Percentiles rank a stretch among this genome's conserved stretches.
Conservation (phyloP, 306 rosid species). For the Styphnolobium japonicum region DNA sequence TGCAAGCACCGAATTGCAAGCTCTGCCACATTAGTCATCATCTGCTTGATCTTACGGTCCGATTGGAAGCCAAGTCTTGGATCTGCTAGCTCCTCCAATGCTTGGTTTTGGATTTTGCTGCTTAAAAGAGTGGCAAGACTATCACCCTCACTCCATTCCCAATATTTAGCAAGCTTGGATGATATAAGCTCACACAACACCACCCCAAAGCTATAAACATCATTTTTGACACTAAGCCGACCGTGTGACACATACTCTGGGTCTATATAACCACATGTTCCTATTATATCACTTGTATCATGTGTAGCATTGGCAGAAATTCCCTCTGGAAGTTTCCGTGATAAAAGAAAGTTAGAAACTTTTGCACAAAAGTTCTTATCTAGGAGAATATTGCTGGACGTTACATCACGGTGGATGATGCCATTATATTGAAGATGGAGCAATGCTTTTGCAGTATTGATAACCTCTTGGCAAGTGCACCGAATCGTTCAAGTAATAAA, state of each 20-base stretch:
- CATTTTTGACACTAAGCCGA: not conserved
- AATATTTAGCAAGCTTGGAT: not conserved
- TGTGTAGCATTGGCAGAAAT: not conserved
- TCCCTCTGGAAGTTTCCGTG: slow-evolving; percentile 14
- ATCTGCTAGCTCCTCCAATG: not conserved
- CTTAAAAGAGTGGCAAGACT: not conserved
- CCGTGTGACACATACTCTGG: slow-evolving; percentile 14
- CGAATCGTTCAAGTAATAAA: no score
- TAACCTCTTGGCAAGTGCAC: no score
- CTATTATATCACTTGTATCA: not conserved
- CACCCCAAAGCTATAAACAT: slow-evolving; percentile 33
- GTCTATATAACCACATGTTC: slow-evolving; percentile 19
- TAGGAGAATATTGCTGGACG: slow-evolving; percentile 22
- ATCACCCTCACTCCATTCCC: not conserved
- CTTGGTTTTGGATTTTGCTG: not conserved
- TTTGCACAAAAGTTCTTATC: slow-evolving; percentile 19
- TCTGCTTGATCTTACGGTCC: not conserved
- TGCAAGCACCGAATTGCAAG: slow-evolving; percentile 14
- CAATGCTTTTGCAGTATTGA: slow-evolving; percentile 22
- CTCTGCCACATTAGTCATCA: slow-evolving; percentile 3
- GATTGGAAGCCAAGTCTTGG: slow-evolving; percentile 13
- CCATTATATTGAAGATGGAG: slow-evolving; percentile 19
- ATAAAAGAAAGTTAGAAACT: not conserved
- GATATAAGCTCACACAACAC: slow-evolving; percentile 21
- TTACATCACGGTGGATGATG: slow-evolving; percentile 12